Evolutionary conservation across 2,329 filamentous ascomycete species (phyloP), one percentile per base, ranked within the genome.

Genomic region (Pseudogymnoascus sp.): DNA sequence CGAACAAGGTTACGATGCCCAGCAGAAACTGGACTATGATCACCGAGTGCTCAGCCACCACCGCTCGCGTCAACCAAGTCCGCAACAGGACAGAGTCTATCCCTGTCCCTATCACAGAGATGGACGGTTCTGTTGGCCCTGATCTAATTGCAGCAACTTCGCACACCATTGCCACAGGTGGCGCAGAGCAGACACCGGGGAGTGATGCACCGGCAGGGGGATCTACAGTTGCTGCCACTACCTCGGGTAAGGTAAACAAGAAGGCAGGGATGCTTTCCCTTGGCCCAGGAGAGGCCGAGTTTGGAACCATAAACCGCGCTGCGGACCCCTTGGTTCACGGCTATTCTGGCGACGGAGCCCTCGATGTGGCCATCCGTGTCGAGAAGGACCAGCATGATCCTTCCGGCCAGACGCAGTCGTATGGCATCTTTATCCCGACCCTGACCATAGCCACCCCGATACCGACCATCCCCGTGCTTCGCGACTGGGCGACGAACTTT

Each of bases 1-100:
- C 83, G 72, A 97, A 97, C 75, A 84, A 90, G 67, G 89, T 91
- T 66, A 97, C 93, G 9, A 97, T 97, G 76, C 86, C 96, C 2
- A 93, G 91, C 68, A 86, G 95, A 23, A 99, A 99, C 74, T 99
- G 91, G 82, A 93, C 93, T 70, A 88, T 90, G 43, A 87, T 99
- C 65, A 89, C 90, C 16, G 90, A 96, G 74, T 97, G 96, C 75
- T 86, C 87, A n/a, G 90, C 84, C n/a, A 78, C 79, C 8, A 82
- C 80, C 16, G 75, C 68, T 11, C 65, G 64, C 18, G 60, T 61
- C 67, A 70, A 64, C n/a, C 65, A 74, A 11, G 56, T 64, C 7
- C 65, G 62, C 56, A 65, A 64, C 21, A 56, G 61, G 11, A 62
- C 38, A 53, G 23, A 18, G 28, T n/a, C 23, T 16, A 14, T 12